phyloP scores from a whole-genome alignment of 495 filamentous ascomycete species.

The Lentithecium fluviatile region DNA sequence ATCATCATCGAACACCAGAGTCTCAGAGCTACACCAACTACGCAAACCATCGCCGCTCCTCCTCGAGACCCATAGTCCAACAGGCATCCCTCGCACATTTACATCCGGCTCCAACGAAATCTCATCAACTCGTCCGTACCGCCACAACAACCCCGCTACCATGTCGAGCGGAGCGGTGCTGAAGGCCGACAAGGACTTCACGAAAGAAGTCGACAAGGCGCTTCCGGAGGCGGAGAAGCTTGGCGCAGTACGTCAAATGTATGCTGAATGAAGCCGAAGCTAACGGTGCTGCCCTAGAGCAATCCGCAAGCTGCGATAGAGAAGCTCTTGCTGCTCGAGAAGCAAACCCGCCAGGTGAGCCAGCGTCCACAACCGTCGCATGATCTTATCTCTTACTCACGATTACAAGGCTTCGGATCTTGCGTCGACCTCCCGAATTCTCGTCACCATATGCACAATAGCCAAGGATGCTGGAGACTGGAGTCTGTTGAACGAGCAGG shows the following conservation, averaged over 20 bases:
- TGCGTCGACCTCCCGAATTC: constrained; percentile 83
- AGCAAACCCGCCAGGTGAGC: constrained; percentile 89
- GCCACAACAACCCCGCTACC: constrained; percentile 25
- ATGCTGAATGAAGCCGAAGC: not conserved
- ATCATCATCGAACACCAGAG: too few relatives aligned
- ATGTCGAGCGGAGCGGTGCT: constrained; percentile 61
- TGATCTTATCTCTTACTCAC: constrained; percentile 7
- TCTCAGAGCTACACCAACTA: too few relatives aligned
- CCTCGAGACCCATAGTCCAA: too few relatives aligned
- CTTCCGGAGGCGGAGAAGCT: constrained; percentile 85
- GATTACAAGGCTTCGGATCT: constrained; percentile 79
- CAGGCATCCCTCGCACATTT: too few relatives aligned
- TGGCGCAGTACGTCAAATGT: constrained; percentile 63
- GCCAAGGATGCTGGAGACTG: constrained; percentile 91
- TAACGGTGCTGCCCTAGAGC: constrained; percentile 50
- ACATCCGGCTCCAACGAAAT: too few relatives aligned
- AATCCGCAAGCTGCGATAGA: constrained; percentile 85
- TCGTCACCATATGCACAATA: constrained; percentile 86
- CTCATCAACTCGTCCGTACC: not conserved
- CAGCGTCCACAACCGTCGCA: not conserved
- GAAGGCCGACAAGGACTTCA: constrained; percentile 74
- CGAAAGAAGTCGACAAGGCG: constrained; percentile 87
- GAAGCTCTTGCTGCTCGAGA: constrained; percentile 87
- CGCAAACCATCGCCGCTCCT: too few relatives aligned
- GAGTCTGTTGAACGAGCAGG: constrained; percentile 92